A percentile compares a stretch with the other conserved stretches of the same genome.
Evolutionary conservation across 352 stramenopile genomes (phyloP).

Genomic region (Globisporangium iwayamae): DNA sequence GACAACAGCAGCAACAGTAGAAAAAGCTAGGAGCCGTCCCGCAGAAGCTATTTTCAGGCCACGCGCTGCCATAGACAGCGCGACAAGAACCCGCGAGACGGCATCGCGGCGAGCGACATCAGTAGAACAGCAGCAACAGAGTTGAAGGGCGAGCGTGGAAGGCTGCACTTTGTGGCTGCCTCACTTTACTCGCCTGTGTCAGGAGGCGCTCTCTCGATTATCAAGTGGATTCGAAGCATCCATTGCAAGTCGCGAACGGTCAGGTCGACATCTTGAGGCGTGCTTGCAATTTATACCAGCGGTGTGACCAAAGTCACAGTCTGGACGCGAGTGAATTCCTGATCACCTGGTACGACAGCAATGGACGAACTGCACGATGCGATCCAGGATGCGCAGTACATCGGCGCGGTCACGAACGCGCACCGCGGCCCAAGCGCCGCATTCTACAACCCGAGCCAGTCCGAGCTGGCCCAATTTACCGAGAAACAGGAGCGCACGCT

Average conservation of each 20-base stretch:
- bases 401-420: conserved; percentile 76
- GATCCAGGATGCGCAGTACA: conserved; percentile 89
- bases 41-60: background rate
- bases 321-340: background rate
- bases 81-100: conserved; percentile 1
- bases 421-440: conserved; percentile 61
- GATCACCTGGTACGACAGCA: background rate
- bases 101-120: background rate
- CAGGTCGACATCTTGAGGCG: background rate
- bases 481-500: conserved; percentile 50
- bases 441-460: conserved; percentile 67
- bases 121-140: background rate
- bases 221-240: background rate
- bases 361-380: conserved; percentile 90
- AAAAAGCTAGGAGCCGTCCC: background rate
- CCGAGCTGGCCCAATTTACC: conserved; percentile 63
- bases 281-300: background rate
- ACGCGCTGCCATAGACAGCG: background rate
- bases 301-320: background rate
- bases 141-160: background rate
- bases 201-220: background rate
- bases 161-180: background rate
- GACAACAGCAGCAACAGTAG: no score
- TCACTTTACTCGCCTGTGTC: background rate
- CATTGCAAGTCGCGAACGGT: background rate